Evolutionary conservation across 495 filamentous ascomycete species (phyloP), one percentile per base, ranked within the genome.

Genomic region (Annulohypoxylon bovei): DNA sequence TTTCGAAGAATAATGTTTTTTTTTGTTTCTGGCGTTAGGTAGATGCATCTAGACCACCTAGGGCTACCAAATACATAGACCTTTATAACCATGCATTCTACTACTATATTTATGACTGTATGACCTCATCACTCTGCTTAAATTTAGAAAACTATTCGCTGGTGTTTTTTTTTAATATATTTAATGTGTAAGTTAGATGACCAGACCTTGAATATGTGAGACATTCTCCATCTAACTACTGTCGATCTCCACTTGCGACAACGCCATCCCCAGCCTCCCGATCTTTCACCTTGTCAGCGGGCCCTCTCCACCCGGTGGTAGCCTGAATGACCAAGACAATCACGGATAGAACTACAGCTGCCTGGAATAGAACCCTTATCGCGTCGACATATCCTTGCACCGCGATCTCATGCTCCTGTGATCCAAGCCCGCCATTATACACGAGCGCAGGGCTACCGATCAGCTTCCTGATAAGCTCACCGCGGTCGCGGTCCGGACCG

Each of bases 401-500:
- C 0, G 92, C 91, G n/a, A 93, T 79, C 3, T 75, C 71, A 42
- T 79, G 85, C 77, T 92, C 91, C 0, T 74, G 73, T 0, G 82
- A 85, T 0, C 70, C 76, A 53, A 93, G 70, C 0, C 73, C 77
- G 4, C 71, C 75, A 20, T 81, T 67, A 42, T 78, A 80, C 0
- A 93, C 90, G 3, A 87, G 74, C 0, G 88, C 88, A 4, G 91
- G 92, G 68, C 89, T 91, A 0, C 91, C 92, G 0, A 92, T 81
- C 40, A 95, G 77, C 44, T 83, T 84, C 7, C 82, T 82, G 8
- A 94, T 83, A 14, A 94, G 77, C 22, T 88, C 83, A 23, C 83
- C 79, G 12, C 85, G 77, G 22, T 75, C 73, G 7, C 49, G 22
- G 7, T 65, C 74, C 0, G 58, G 62, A 22, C 83, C 83, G 4